Evolutionary conservation across 805 yeast genomes (phyloP), one percentile per base, ranked within the genome.

Genomic region (Cephaloascus albidus): DNA sequence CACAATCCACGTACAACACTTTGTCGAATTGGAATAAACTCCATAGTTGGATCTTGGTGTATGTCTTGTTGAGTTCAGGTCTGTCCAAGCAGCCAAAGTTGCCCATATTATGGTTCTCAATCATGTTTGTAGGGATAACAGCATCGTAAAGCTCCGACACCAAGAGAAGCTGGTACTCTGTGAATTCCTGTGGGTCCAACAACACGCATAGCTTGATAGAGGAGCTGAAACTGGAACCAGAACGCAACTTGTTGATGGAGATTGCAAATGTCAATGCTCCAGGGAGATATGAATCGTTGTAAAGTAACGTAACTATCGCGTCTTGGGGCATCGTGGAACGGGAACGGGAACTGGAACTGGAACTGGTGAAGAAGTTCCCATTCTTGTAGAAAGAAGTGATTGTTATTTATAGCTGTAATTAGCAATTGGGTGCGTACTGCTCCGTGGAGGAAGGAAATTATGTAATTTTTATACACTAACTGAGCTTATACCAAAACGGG

Each of bases 1-100:
- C 93, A 2, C 78, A 65, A 55, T 83, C 93, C 41, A 83, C 52
- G 52, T 79, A 83, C 15, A 81, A 52, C 1, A 82, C 54, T 38
- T 62, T 67, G 10, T 71, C 72, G 49, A 58, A 72, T 15, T 58
- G 41, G 10, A 43, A 43, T 38, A 74, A 57, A 27, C 62, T 58
- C 74, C 81, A 77, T 26, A 75, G 49, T 38, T 67, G 59, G 5
- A 74, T 57, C 45, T 77, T 77, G 38, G 75, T 61, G 45, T n/a
- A n/a, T 2, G 81, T 74, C 42, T 65, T 65, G 18, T 65, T 60
- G 35, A 76, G 54, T 45, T 76, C 81, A 3, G 79, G 77, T 45
- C 83, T 60, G 18, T 63, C 56, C 46, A 78, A 44, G 23, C 62
- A 43, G 14, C 45, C 40, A 35, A 62, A 42, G 39, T 64, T 63